Conservation (phyloP, 495 filamentous ascomycete species). For the Tuber magnatum region DNA sequence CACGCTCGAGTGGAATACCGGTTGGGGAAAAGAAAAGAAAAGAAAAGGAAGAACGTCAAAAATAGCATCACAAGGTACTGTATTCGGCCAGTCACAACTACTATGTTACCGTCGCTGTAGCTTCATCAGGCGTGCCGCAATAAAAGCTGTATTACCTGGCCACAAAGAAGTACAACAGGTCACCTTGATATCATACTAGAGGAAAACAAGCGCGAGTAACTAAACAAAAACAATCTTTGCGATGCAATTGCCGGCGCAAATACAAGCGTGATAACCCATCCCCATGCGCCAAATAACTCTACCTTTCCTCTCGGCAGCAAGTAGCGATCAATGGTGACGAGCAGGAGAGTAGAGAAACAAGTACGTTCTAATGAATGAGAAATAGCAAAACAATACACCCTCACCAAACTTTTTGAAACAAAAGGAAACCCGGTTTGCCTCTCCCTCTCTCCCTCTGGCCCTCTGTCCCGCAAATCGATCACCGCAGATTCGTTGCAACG, state of each 20-base stretch:
- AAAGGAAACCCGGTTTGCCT: constrained; percentile 2
- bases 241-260: constrained; percentile 5
- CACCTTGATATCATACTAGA: neutral
- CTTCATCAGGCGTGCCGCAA: neutral
- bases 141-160: neutral
- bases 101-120: neutral
- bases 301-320: constrained; percentile 17
- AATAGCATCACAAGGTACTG: neutral
- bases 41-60: neutral
- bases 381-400: constrained; percentile 24
- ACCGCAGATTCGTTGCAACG: neutral
- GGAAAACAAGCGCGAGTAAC: neutral
- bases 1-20: neutral
- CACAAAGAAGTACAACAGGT: neutral
- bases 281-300: constrained; percentile 28
- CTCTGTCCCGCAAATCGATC: constrained; percentile 2
- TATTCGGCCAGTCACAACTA: neutral
- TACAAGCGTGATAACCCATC: constrained; percentile 31
- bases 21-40: neutral
- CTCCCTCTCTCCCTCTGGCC: constrained; percentile 10
- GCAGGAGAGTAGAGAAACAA: constrained; percentile 10
- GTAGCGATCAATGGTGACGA: constrained; percentile 12
- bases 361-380: constrained; percentile 23
- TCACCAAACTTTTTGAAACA: constrained; percentile 16
- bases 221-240: neutral